phyloP scores from a whole-genome alignment of 495 filamentous ascomycete species.

The Acidomyces sp. region DNA sequence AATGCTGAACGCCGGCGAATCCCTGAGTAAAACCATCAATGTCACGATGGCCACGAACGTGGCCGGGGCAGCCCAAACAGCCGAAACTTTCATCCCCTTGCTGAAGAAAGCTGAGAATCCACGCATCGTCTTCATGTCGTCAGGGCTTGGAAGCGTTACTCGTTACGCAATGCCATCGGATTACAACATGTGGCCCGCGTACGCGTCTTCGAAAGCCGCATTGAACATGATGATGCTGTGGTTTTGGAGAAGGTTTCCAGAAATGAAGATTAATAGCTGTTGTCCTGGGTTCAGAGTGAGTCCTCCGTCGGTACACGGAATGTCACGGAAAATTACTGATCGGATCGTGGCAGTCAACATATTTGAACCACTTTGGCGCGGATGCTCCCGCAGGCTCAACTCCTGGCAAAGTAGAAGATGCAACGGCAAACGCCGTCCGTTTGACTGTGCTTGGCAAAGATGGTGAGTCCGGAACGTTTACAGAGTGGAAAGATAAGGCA shows the following conservation, averaged over 20 bases:
- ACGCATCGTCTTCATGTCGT: constrained; percentile 11
- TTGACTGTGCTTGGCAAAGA: constrained; percentile 5
- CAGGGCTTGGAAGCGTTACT: constrained; percentile 2
- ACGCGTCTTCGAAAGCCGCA: constrained; percentile 9
- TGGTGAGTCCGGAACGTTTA: constrained; percentile 3
- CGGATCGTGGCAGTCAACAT: not conserved
- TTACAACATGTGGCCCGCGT: constrained; percentile 1
- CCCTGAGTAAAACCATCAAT: constrained; percentile 1
- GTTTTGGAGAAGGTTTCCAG: not conserved
- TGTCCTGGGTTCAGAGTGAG: constrained; percentile 8
- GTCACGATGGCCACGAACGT: constrained; percentile 7
- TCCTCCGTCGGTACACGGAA: not conserved
- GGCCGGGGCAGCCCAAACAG: constrained; percentile 1
- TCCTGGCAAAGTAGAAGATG: not conserved
- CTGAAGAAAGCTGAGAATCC: constrained; percentile 8
- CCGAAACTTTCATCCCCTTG: constrained; percentile 10
- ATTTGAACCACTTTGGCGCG: not conserved
- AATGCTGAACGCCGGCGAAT: not conserved
- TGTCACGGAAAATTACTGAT: not conserved
- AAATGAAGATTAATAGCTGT: constrained; percentile 4
- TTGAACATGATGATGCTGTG: constrained; percentile 15
- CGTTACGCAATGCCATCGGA: not conserved
- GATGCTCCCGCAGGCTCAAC: not conserved
- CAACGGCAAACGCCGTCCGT: constrained; percentile 1
- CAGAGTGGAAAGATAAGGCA: not conserved